phyloP scores from a whole-genome alignment of 441 rosid genomes.

The Populus hybrid region DNA sequence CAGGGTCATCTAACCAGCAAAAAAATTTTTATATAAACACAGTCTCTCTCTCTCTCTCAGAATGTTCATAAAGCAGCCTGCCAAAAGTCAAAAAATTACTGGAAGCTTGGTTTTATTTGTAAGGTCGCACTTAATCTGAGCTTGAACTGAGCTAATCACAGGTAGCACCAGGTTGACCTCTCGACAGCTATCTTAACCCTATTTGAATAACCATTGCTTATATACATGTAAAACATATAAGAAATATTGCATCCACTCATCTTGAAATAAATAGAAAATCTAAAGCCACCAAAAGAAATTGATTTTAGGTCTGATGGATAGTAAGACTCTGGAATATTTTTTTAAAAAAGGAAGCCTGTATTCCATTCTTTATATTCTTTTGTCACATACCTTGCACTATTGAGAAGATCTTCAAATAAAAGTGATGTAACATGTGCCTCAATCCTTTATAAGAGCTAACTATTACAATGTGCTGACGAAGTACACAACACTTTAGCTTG shows the following conservation, averaged over 20 bases:
- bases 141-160: background rate
- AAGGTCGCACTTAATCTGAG: background rate
- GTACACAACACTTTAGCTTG: too few species aligned
- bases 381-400: background rate
- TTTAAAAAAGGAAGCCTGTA: background rate
- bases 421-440: background rate
- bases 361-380: background rate
- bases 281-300: background rate
- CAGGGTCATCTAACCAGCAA: slow-evolving; percentile 10
- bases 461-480: background rate
- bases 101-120: background rate
- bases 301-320: background rate
- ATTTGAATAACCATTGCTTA: background rate
- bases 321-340: background rate
- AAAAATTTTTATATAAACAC: background rate
- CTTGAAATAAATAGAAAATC: background rate
- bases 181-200: background rate
- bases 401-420: slow-evolving; percentile 1
- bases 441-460: background rate
- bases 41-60: background rate
- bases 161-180: background rate
- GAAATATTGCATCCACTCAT: background rate
- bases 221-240: background rate
- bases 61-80: background rate
- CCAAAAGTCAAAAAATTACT: background rate